phyloP scores from a whole-genome alignment of 257 asterid genomes.

The Solanum piurae region DNA sequence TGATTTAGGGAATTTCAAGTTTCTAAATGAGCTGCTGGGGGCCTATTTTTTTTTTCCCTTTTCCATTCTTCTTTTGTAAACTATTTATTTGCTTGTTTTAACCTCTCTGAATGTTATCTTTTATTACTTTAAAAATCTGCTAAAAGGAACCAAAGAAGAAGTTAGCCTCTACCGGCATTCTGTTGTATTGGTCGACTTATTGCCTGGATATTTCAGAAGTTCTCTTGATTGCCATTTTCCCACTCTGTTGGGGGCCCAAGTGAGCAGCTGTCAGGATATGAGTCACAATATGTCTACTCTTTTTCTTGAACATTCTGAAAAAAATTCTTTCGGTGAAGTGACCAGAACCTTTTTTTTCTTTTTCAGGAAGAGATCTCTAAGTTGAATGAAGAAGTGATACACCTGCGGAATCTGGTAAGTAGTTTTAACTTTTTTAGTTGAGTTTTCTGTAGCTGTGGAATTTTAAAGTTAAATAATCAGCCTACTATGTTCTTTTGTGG shows the following conservation, averaged over 20 bases:
- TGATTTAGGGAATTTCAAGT: background rate
- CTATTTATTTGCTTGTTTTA: background rate
- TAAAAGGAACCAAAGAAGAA: background rate
- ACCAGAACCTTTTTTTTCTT: background rate
- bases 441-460: background rate
- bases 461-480: background rate
- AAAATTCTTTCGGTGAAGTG: background rate
- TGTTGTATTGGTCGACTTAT: background rate
- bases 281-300: background rate
- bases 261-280: background rate
- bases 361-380: slow-evolving; percentile 74
- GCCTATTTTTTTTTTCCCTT: background rate
- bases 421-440: background rate
- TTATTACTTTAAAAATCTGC: background rate
- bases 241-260: background rate
- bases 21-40: background rate
- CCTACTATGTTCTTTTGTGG: background rate
- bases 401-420: slow-evolving; percentile 49
- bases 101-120: background rate
- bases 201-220: background rate
- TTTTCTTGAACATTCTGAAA: background rate
- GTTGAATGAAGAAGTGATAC: slow-evolving; percentile 50
- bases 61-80: background rate
- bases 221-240: background rate
- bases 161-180: background rate